These are phyloP conservation scores for Termitomyces heimii DNA, from an alignment of 768 basidiomycete genomes.

Conservation along the genomic window DNA sequence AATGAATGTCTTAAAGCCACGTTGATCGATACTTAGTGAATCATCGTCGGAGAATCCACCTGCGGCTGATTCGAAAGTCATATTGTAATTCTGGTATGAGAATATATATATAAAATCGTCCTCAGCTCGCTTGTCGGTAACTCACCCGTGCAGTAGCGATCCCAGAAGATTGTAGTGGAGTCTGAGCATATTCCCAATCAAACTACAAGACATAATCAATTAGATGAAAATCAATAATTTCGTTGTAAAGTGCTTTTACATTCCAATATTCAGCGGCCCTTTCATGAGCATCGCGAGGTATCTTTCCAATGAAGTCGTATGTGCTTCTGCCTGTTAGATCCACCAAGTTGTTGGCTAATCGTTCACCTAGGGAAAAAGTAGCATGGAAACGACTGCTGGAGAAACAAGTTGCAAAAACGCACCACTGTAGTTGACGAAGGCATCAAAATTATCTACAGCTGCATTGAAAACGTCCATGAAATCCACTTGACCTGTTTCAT, in stretches of 20 bases:
- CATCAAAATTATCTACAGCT: not conserved
- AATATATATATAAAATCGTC: too few relatives aligned
- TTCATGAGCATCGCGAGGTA: constrained; percentile 37
- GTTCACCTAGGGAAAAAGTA: constrained; percentile 33
- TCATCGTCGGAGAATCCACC: not conserved
- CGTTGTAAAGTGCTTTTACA: too few relatives aligned
- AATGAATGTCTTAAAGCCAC: not conserved
- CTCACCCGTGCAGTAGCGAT: not conserved
- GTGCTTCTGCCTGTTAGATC: constrained; percentile 50
- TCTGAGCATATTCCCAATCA: not conserved
- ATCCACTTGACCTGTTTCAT: not conserved
- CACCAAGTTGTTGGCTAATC: constrained; percentile 37
- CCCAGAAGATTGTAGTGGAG: not conserved
- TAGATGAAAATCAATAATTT: too few relatives aligned
- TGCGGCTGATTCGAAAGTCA: not conserved
- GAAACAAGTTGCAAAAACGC: too few relatives aligned
- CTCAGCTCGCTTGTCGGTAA: too few relatives aligned
- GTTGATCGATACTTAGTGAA: not conserved
- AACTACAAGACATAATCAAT: too few relatives aligned
- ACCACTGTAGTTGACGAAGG: not conserved
- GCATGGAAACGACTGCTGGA: too few relatives aligned
- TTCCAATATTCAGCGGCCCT: constrained; percentile 34
- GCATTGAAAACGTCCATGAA: not conserved
- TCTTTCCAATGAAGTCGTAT: constrained; percentile 44
- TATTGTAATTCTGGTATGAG: not conserved